Percentiles rank a stretch among this genome's conserved stretches.
Conservation (phyloP, 2,329 filamentous ascomycete genomes). For the Nannizzia gypsea region DNA sequence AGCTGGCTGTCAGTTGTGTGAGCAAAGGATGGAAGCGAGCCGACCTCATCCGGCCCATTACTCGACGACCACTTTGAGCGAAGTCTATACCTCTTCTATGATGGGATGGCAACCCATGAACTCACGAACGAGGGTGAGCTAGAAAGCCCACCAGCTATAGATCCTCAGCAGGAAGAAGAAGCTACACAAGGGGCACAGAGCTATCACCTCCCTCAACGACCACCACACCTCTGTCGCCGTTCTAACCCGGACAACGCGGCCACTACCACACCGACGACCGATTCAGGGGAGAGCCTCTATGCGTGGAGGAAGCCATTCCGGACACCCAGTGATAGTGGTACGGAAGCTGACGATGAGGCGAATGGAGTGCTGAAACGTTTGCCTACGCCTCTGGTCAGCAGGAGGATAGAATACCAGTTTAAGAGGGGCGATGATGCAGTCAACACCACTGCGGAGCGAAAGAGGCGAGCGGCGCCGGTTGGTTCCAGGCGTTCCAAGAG, state of each 20-base stretch:
- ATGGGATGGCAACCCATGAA: conserved; percentile 6
- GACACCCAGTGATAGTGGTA: conserved; percentile 74
- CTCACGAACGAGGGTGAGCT: conserved; percentile 2
- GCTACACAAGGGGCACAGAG: background rate
- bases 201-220: background rate
- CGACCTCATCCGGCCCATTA: background rate
- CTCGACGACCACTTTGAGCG: background rate
- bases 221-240: background rate
- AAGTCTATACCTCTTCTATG: background rate
- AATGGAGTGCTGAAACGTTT: conserved; percentile 62
- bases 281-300: conserved; percentile 21
- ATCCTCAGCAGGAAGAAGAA: background rate
- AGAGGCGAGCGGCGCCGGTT: background rate
- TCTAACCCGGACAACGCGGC: background rate
- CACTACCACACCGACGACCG: background rate
- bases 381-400: conserved; percentile 53
- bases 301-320: conserved; percentile 19
- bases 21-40: conserved; percentile 3
- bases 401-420: conserved; percentile 1
- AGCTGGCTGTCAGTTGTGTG: background rate
- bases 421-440: background rate
- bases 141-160: background rate
- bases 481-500: background rate
- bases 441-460: background rate
- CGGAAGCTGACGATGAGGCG: conserved; percentile 89